Conservation (phyloP, 1,284 basidiomycete genomes). For the Cystobasidium slooffiae region DNA sequence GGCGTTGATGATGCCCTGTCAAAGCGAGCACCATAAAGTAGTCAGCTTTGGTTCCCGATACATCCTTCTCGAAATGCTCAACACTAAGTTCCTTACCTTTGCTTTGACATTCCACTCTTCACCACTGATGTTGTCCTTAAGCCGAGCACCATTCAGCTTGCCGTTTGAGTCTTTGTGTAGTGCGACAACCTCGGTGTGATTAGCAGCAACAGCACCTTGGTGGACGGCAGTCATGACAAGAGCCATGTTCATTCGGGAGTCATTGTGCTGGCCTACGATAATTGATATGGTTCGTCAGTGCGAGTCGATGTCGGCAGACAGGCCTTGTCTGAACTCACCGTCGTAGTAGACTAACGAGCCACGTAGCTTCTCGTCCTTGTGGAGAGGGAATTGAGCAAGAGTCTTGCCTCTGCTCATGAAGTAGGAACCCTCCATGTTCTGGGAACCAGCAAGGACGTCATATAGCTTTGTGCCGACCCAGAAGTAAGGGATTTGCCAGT, state of each 20-base stretch:
- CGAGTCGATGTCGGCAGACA: neutral
- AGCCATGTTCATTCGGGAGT: constrained; percentile 96
- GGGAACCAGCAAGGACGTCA: constrained; percentile 89
- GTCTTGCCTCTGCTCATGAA: constrained; percentile 92
- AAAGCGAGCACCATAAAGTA: neutral
- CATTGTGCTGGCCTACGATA: constrained; percentile 86
- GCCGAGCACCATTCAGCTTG: constrained; percentile 74
- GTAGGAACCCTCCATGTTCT: constrained; percentile 96
- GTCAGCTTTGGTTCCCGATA: neutral
- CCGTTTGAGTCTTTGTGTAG: constrained; percentile 68
- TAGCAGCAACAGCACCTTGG: constrained; percentile 84
- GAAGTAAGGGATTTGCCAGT: constrained; percentile 97
- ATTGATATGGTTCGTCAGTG: neutral
- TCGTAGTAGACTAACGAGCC: constrained; percentile 98
- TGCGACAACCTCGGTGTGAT: constrained; percentile 84
- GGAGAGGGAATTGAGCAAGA: constrained; percentile 92
- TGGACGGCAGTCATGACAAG: constrained; percentile 92
- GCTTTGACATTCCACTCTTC: constrained; percentile 81
- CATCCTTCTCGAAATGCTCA: neutral
- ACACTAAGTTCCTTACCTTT: constrained; percentile 63
- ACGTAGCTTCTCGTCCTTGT: constrained; percentile 88
- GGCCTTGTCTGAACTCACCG: constrained; percentile 62
- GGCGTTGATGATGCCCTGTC: constrained; percentile 87
- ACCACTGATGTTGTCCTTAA: constrained; percentile 83
- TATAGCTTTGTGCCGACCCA: constrained; percentile 96